A percentile compares a stretch with the other conserved stretches of the same genome.
Conservation (phyloP, 192 early-diverging fungal genomes). For the Backusella circina region DNA sequence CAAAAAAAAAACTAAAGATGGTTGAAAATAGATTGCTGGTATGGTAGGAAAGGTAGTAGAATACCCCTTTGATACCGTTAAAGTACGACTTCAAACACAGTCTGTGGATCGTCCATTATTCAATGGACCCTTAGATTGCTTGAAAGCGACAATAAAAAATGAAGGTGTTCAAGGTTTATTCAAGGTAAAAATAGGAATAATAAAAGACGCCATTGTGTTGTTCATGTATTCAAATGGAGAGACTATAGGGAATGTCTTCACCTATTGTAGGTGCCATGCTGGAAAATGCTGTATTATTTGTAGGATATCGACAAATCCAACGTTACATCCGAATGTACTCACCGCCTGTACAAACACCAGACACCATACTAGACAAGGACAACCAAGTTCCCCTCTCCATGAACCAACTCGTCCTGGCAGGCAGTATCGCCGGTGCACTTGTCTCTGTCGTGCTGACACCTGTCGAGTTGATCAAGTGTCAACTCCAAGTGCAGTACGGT, state of each 20-base stretch:
- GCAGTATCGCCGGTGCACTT: slow-evolving; percentile 79
- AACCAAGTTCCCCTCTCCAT: slow-evolving; percentile 48
- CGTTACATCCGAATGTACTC: slow-evolving; percentile 54
- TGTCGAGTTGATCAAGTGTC: slow-evolving; percentile 95
- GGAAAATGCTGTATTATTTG: slow-evolving; percentile 90
- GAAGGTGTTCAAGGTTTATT: slow-evolving; percentile 88
- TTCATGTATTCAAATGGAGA: background rate
- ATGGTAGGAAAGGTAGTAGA: slow-evolving; percentile 92
- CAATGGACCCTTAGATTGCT: slow-evolving; percentile 78
- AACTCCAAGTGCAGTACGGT: slow-evolving; percentile 83
- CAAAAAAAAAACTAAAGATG: background rate
- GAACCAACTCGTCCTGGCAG: slow-evolving; percentile 72
- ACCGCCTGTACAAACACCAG: slow-evolving; percentile 5
- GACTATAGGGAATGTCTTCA: slow-evolving; percentile 75
- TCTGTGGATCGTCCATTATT: slow-evolving; percentile 62
- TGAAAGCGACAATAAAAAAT: slow-evolving; percentile 63
- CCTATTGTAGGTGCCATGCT: slow-evolving; percentile 92
- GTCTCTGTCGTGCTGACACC: slow-evolving; percentile 91
- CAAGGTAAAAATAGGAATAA: slow-evolving; percentile 53
- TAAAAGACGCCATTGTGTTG: background rate
- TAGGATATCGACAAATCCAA: slow-evolving; percentile 85
- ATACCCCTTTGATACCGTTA: slow-evolving; percentile 94
- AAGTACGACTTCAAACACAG: slow-evolving; percentile 90
- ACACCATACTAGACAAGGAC: slow-evolving; percentile 13
- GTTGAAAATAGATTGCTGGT: slow-evolving; percentile 65